Base-by-base conservation (phyloP, 805 yeast genomes). In the Blastobotrys peoriensis region DNA sequence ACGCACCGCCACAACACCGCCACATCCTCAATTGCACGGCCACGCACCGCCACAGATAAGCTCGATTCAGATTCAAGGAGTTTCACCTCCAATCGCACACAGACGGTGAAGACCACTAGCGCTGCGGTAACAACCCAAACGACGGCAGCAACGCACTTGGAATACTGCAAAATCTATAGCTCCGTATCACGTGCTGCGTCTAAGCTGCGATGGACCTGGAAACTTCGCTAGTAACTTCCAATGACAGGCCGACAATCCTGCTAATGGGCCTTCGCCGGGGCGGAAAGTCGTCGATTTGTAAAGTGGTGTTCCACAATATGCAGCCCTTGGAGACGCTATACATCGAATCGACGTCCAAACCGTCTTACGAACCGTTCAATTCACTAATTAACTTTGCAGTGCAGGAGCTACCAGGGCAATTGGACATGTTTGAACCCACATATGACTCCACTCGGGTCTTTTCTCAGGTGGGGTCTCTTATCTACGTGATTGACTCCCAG, bases 261-360 rank as follows among this genome's bases (percentile, higher is more conserved):
- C 65, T 88, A 45, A 86, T 88, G 96, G 97, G 97, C 1, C 73
- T 88, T 28, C 75, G 96, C 58, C 64, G 78, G 22, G 58, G 70
- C 38, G 98, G 98, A 10, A 93, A 93, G 65, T 86, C 96, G 5
- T 88, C 97, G 2, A 93, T 93, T 25, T 82, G 96, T 58, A 88
- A 91, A 60, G 98, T 93, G 10, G 94, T 93, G 1, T 93, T 93
- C 65, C 96, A 91, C 63, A 85, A 86, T 60, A 87, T 93, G 95
- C 95, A 86, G 59, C 97, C 98, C 1, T 69, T 88, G 49, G 97
- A 91, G 58, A 89, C 98, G 0, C 64, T 91, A 38, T 91, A 91
- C 58, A 67, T 93, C 44, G 98, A 91, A 55, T 79, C 89, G 41
- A 91, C 98, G 0, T 76, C 94, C 2, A 84, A 81, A 57, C 96